Evolutionary conservation across 371 early-diverging fungal genomes (phyloP).

Genomic region (Syncephalastrum racemosum): DNA sequence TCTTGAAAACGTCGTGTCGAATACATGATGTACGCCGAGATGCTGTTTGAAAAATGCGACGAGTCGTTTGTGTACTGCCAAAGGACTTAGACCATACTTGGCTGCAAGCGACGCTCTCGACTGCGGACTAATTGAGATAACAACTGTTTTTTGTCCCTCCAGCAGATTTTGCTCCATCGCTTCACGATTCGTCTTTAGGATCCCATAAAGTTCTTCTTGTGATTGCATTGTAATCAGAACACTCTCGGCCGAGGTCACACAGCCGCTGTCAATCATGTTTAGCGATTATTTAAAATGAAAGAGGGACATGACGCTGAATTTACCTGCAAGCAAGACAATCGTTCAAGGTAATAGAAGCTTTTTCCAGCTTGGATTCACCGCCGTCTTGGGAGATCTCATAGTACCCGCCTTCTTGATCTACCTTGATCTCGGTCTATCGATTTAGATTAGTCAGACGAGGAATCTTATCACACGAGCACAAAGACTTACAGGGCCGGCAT

Average conservation of each 20-base stretch:
- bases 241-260: slow-evolving; percentile 96
- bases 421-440: slow-evolving; percentile 60
- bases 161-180: slow-evolving; percentile 46
- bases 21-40: slow-evolving; percentile 83
- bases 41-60: slow-evolving; percentile 63
- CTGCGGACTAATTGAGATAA: slow-evolving; percentile 90
- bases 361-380: slow-evolving; percentile 75
- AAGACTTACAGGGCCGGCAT: slow-evolving; percentile 41
- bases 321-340: slow-evolving; percentile 98
- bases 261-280: slow-evolving; percentile 65
- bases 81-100: slow-evolving; percentile 69
- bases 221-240: slow-evolving; percentile 90
- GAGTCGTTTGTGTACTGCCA: slow-evolving; percentile 61
- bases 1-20: slow-evolving; percentile 86
- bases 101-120: slow-evolving; percentile 87
- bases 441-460: slow-evolving; percentile 14
- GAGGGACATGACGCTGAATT: not conserved
- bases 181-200: slow-evolving; percentile 66
- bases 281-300: not conserved
- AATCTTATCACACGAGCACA: not conserved
- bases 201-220: slow-evolving; percentile 80
- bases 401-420: slow-evolving; percentile 66
- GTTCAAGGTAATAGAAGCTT: slow-evolving; percentile 85
- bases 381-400: slow-evolving; percentile 90
- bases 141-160: slow-evolving; percentile 55